Evolutionary conservation across 2,329 filamentous ascomycete species (phyloP).

Genomic region (Alternaria sp.): DNA sequence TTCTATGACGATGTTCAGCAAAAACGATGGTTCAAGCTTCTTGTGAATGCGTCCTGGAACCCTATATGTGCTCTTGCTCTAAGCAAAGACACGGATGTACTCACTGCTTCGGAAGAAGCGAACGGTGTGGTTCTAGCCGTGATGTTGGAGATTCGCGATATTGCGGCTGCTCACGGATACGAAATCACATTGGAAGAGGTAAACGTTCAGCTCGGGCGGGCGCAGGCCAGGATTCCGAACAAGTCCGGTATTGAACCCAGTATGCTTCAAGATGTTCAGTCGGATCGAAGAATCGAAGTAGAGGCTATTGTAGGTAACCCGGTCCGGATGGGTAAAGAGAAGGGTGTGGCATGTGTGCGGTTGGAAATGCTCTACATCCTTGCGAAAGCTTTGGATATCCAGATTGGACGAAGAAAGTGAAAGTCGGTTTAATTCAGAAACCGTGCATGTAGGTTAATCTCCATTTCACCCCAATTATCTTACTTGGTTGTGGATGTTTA

Average conservation of each 20-base stretch:
- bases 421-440: too few species aligned
- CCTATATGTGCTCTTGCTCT: constrained; percentile 66
- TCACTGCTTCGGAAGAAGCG: constrained; percentile 53
- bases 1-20: constrained; percentile 65
- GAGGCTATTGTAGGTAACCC: constrained; percentile 62
- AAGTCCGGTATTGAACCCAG: constrained; percentile 57
- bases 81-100: constrained; percentile 62
- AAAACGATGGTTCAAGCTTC: constrained; percentile 68
- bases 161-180: constrained; percentile 56
- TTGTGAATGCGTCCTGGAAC: constrained; percentile 70
- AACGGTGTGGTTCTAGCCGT: constrained; percentile 51
- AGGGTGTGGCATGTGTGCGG: constrained; percentile 53
- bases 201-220: constrained; percentile 50
- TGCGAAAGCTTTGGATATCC: constrained; percentile 53
- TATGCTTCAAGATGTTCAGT: constrained; percentile 60
- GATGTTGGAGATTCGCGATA: constrained; percentile 57
- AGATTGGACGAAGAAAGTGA: constrained; percentile 29
- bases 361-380: constrained; percentile 58
- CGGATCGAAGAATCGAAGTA: constrained; percentile 57
- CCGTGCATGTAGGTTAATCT: not conserved
- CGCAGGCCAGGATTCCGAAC: constrained; percentile 48
- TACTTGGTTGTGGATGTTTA: not conserved
- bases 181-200: constrained; percentile 50
- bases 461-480: not conserved
- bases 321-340: constrained; percentile 53